Conservation (phyloP, 2,329 filamentous ascomycete species). For the Apiospora marii region DNA sequence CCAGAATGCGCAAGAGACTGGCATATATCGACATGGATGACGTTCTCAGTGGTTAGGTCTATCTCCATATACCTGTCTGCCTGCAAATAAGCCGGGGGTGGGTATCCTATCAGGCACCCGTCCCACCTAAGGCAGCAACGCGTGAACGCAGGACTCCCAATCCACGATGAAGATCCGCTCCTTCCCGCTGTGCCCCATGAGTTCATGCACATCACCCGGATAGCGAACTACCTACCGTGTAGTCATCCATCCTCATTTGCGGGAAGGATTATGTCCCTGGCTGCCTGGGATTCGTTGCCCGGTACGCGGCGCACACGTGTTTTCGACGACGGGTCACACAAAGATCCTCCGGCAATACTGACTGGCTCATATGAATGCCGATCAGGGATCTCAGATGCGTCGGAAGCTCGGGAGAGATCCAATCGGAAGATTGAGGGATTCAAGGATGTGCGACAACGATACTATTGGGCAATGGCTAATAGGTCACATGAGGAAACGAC, state of each 20-base stretch:
- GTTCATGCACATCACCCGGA: background rate
- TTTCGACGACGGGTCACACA: background rate
- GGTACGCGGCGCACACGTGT: background rate
- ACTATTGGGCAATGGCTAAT: background rate
- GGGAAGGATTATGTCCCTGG: background rate
- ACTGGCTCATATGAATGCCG: background rate
- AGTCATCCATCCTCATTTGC: background rate
- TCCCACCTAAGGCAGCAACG: conserved; percentile 14
- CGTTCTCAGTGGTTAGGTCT: background rate
- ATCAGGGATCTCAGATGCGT: background rate
- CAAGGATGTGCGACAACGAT: background rate
- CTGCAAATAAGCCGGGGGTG: background rate
- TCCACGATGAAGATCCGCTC: background rate
- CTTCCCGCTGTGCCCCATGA: background rate
- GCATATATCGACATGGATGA: background rate
- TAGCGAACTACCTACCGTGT: background rate
- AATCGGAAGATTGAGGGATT: background rate
- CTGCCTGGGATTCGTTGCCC: background rate
- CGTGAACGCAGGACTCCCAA: background rate
- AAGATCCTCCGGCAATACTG: background rate
- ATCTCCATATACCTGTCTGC: background rate
- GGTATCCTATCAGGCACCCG: background rate
- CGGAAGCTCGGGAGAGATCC: background rate
- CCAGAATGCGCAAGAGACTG: background rate
- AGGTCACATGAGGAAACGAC: background rate